phyloP scores from a whole-genome alignment of 169 alveolate genomes.

The Sarcocystis neurona region DNA sequence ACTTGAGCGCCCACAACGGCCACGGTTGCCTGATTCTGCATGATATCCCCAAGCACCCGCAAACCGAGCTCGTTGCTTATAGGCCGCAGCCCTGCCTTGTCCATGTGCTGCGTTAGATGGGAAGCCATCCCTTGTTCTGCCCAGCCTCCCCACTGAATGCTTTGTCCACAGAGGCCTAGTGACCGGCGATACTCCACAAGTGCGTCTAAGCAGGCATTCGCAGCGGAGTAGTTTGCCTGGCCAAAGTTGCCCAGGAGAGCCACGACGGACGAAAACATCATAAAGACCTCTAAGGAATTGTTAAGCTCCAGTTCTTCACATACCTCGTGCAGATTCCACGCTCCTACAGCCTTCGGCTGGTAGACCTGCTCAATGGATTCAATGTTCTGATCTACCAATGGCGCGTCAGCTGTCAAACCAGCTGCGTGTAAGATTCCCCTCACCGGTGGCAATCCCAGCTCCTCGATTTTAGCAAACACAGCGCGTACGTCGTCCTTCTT shows the following conservation, averaged over 20 bases:
- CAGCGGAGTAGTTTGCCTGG: slow-evolving; percentile 78
- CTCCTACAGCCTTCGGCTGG: slow-evolving; percentile 76
- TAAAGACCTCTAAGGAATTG: slow-evolving; percentile 61
- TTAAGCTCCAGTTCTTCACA: slow-evolving; percentile 54
- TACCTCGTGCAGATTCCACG: slow-evolving; percentile 75
- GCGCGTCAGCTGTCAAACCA: slow-evolving; percentile 73
- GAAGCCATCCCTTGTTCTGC: slow-evolving; percentile 72
- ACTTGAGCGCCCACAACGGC: slow-evolving; percentile 73
- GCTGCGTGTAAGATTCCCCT: slow-evolving; percentile 76
- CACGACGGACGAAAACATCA: slow-evolving; percentile 75
- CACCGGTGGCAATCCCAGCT: slow-evolving; percentile 52
- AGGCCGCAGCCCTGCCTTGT: slow-evolving; percentile 76
- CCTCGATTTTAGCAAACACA: slow-evolving; percentile 30
- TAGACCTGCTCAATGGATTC: slow-evolving; percentile 68
- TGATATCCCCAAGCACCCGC: slow-evolving; percentile 65
- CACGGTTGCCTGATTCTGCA: background rate
- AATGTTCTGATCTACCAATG: slow-evolving; percentile 61
- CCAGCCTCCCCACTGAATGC: slow-evolving; percentile 84
- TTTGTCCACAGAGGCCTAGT: slow-evolving; percentile 68
- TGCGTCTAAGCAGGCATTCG: slow-evolving; percentile 74
- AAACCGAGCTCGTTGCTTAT: slow-evolving; percentile 74
- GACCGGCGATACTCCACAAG: slow-evolving; percentile 70
- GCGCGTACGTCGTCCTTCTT: slow-evolving; percentile 39
- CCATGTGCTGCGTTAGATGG: slow-evolving; percentile 69
- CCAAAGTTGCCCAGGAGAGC: slow-evolving; percentile 76